Base-by-base conservation (phyloP, 2,329 filamentous ascomycete species). In the Parascedosporium putredinis region DNA sequence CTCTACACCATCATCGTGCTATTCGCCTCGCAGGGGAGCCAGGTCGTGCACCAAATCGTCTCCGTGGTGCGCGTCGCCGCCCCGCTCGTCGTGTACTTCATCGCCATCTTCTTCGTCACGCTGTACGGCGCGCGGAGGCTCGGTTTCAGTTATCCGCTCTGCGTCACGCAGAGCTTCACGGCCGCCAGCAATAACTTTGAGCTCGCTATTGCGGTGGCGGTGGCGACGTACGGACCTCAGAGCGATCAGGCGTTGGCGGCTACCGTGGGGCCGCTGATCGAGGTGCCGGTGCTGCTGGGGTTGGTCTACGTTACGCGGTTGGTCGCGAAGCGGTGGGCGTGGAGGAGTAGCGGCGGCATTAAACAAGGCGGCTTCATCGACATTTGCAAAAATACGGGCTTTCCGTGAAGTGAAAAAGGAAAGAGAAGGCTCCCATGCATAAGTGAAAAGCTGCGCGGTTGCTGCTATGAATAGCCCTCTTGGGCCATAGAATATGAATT, bases 141-240 rank as follows among this genome's bases (percentile, higher is more conserved):
- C n/a, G 84, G 87, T 0, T 89, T 89, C 52, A 80, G 79, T 0
- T 94, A 94, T 61, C 74, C 74, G 31, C 62, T 89, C 1, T 75
- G 77, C 1, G 74, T 76, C 9, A 91, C 88, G 2, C 88, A 94
- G 66, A 89, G 86, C 60, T 93, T 95, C 58, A 94, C 87, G 0
- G 90, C 88, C 0, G 86, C 87, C 1, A 95, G 88, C 62, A 95
- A 95, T 61, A 95, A 95, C 62, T 95, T 95, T 59, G 89, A 95
- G 68, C 69, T 95, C 22, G 88, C 89, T 0, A 95, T 95, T 65
- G 88, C 88, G 0, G 88, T 95, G 0, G 86, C 86, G 0, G 82
- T 95, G 3, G 84, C 88, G 0, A 84, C 84, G 0, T 95, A 85
- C 65, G 89, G 88, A 0, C 75, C 83, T 0, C 69, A 84, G 36